Percentiles rank a stretch among this genome's conserved stretches.
phyloP scores from a whole-genome alignment of 352 stramenopile species.

The Phytophthora colocasiae region DNA sequence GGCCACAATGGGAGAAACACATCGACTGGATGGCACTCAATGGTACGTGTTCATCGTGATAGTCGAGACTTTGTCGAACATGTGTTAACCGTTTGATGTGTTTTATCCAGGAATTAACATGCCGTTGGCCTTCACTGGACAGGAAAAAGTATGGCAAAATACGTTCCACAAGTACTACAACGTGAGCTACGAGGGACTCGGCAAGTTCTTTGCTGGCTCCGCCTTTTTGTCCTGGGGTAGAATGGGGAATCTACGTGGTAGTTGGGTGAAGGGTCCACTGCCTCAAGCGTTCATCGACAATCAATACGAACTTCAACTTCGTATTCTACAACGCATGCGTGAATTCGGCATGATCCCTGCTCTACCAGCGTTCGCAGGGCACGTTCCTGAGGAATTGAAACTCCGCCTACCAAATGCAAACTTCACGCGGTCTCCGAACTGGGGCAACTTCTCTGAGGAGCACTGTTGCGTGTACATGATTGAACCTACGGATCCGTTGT shows the following conservation, averaged over 20 bases:
- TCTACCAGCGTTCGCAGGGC: conserved; percentile 89
- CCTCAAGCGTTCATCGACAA: conserved; percentile 86
- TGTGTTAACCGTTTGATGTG: not conserved
- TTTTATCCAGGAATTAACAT: conserved; percentile 86
- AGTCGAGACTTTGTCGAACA: too few species aligned
- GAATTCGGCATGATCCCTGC: conserved; percentile 91
- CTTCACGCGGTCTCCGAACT: conserved; percentile 84
- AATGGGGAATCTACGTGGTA: conserved; percentile 91
- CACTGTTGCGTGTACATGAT: conserved; percentile 90
- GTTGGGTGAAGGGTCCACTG: conserved; percentile 84
- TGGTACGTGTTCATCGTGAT: not conserved
- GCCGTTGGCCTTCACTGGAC: conserved; percentile 89
- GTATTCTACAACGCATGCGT: conserved; percentile 87
- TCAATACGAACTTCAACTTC: conserved; percentile 77
- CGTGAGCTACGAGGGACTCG: conserved; percentile 71
- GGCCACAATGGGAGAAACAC: conserved; percentile 87
- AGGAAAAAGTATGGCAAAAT: conserved; percentile 90
- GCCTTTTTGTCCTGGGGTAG: conserved; percentile 91
- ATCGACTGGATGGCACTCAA: conserved; percentile 94
- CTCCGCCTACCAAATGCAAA: conserved; percentile 74
- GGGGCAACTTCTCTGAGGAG: conserved; percentile 79
- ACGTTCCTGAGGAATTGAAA: conserved; percentile 88
- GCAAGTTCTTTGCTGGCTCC: conserved; percentile 91
- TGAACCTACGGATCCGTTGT: conserved; percentile 83
- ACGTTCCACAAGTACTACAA: conserved; percentile 88